A percentile compares a stretch with the other conserved stretches of the same genome.
Evolutionary conservation across 2,329 filamentous ascomycete genomes (phyloP).

Genomic region (Cryphonectria parasitica): DNA sequence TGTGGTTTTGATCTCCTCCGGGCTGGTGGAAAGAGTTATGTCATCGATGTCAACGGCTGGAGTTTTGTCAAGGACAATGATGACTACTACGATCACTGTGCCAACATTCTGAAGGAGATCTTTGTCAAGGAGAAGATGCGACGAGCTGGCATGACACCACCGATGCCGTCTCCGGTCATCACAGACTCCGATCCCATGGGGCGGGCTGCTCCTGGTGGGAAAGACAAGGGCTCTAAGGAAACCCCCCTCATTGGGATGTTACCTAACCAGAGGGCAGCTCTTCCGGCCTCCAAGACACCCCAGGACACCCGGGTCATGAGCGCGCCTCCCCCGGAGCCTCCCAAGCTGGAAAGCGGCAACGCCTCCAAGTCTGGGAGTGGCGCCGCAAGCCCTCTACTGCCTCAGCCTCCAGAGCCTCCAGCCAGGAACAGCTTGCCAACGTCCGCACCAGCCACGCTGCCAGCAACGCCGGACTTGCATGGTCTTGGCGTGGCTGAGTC

Average conservation of each 20-base stretch:
- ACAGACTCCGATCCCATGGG: constrained; percentile 45
- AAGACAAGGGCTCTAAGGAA: constrained; percentile 37
- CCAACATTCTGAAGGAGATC: constrained; percentile 83
- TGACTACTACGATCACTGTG: constrained; percentile 93
- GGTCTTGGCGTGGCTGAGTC: constrained; percentile 37
- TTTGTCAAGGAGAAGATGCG: constrained; percentile 80
- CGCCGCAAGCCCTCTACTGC: constrained; percentile 32
- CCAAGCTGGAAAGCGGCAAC: constrained; percentile 37
- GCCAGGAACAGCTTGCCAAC: constrained; percentile 39
- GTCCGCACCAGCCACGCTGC: constrained; percentile 45
- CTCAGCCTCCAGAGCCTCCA: constrained; percentile 31
- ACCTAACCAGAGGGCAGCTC: constrained; percentile 27
- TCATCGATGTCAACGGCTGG: constrained; percentile 99
- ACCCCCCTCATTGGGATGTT: constrained; percentile 27
- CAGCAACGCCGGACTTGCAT: constrained; percentile 44
- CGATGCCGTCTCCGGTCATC: constrained; percentile 53
- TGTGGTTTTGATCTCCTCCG: constrained; percentile 95
- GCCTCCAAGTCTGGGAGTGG: constrained; percentile 33
- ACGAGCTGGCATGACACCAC: constrained; percentile 62
- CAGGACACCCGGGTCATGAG: constrained; percentile 20
- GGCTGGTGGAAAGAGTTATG: constrained; percentile 87
- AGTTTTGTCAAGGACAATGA: constrained; percentile 99
- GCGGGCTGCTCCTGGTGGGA: constrained; percentile 11
- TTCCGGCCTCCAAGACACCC: constrained; percentile 18
- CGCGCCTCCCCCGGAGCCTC: constrained; percentile 24